Evolutionary conservation across 1,284 basidiomycete species (phyloP).

Genomic region (Inonotus hispidus): DNA sequence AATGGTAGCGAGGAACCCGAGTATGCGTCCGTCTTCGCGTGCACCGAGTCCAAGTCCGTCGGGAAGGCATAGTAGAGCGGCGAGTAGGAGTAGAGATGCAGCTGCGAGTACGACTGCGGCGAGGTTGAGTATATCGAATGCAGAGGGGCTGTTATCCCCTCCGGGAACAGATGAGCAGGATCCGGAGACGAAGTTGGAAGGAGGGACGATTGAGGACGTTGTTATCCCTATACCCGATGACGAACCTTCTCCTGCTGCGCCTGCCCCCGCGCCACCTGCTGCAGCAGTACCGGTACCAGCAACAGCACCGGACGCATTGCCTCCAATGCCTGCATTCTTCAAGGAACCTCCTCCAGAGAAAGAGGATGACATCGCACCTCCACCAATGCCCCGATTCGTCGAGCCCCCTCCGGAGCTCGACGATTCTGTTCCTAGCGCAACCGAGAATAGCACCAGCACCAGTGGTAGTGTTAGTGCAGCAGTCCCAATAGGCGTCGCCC

Average conservation of each 20-base stretch:
- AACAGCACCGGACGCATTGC: slow-evolving; percentile 19
- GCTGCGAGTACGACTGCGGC: not conserved
- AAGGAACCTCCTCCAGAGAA: slow-evolving; percentile 25
- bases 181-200: slow-evolving; percentile 5
- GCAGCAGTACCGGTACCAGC: slow-evolving; percentile 19
- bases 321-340: slow-evolving; percentile 27
- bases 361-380: slow-evolving; percentile 18
- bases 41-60: slow-evolving; percentile 12
- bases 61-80: not conserved
- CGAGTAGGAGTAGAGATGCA: not conserved
- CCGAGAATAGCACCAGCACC: slow-evolving; percentile 23
- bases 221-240: slow-evolving; percentile 21
- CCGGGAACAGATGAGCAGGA: slow-evolving; percentile 12
- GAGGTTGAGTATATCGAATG: not conserved
- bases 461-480: slow-evolving; percentile 24
- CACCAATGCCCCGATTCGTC: slow-evolving; percentile 36
- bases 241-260: no score
- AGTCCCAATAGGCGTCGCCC: slow-evolving; percentile 35
- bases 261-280: slow-evolving; percentile 32
- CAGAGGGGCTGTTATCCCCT: slow-evolving; percentile 7
- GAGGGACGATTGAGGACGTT: slow-evolving; percentile 13
- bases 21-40: slow-evolving; percentile 23
- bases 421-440: slow-evolving; percentile 20
- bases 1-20: slow-evolving; percentile 54
- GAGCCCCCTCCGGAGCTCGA: slow-evolving; percentile 37